Evolutionary conservation across 495 filamentous ascomycete genomes (phyloP).

Genomic region (Lepidopterella palustris): DNA sequence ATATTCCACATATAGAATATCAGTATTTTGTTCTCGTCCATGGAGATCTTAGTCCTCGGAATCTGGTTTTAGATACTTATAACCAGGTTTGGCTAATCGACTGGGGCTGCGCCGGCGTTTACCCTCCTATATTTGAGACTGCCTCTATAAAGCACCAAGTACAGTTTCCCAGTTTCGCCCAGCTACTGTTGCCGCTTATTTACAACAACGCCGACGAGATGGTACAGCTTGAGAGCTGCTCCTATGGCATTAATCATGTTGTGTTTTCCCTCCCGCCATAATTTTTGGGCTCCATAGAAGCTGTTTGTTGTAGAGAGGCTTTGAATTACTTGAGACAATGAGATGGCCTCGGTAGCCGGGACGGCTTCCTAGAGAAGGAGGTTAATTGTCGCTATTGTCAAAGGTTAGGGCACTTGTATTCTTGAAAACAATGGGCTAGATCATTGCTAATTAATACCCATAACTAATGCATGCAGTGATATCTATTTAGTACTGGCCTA

Average conservation of each 20-base stretch:
- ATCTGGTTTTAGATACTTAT: conserved; percentile 8
- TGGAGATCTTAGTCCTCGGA: conserved; percentile 14
- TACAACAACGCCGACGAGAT: conserved; percentile 8
- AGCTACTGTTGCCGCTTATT: conserved; percentile 6
- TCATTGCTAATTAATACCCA: too few species aligned
- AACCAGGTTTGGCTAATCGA: conserved; percentile 13
- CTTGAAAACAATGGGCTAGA: too few species aligned
- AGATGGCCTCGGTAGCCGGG: neutral
- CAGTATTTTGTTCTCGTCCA: conserved; percentile 7
- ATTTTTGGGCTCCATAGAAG: neutral
- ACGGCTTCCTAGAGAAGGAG: neutral
- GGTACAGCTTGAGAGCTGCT: conserved; percentile 9
- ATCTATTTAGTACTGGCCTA: too few species aligned
- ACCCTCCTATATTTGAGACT: conserved; percentile 14
- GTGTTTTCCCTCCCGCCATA: conserved; percentile 5
- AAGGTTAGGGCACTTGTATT: too few species aligned
- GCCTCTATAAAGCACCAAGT: conserved; percentile 9
- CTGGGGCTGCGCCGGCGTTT: conserved; percentile 12
- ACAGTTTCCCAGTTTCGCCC: conserved; percentile 6
- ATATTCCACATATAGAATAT: conserved; percentile 10
- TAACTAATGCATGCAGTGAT: too few species aligned
- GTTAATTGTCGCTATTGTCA: too few species aligned
- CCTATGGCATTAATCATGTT: conserved; percentile 7
- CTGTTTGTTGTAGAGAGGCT: neutral
- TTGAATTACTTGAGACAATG: neutral